Evolutionary conservation across 2,329 filamentous ascomycete species (phyloP), one percentile per base, ranked within the genome.

Genomic region (Lecanicillium sp.): DNA sequence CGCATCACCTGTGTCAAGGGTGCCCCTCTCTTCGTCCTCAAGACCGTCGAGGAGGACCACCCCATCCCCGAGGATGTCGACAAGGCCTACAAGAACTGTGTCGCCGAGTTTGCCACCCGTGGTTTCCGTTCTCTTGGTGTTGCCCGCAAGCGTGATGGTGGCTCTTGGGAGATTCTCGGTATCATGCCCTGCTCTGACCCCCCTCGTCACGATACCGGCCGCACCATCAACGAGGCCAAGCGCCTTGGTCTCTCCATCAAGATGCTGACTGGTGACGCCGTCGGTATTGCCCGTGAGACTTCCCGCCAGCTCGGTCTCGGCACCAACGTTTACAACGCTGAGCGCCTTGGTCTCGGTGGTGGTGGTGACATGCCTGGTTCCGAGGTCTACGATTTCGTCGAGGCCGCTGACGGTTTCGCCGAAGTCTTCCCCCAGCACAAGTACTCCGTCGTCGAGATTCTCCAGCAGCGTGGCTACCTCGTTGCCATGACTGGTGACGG

Each of bases 401-500:
- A 94, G 72, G 86, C 84, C 70, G 88, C 87, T 45, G 87, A 94
- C 74, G 88, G 87, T 68, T 94, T 94, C 65, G 87, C 88, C 49
- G 87, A 94, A 61, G 87, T 94, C 42, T 94, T 92, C 73, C 87
- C 87, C 52, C 85, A 94, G 68, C 87, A 94, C 76, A 94, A 94
- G 73, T 94, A 89, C 70, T 85, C 87, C 49, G 86, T 92, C 62
- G 87, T 94, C 53, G 86, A 94, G 66, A 94, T 94, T 56, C 77
- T 94, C 36, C 87, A 94, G 68, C 83, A 90, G 69, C 85, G 87
- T 78, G 87, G 87, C 50, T 89, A 94, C 66, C 78, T 94, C 29
- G 87, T 94, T 66, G 88, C 87, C 60, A 94, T 95, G 88, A 95
- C 87, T 65, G 87, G 87, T 73, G 88, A 94, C 52, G 87, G 87